Conservation (phyloP, 352 stramenopile species). For the Aphanomyces cochlioides region DNA sequence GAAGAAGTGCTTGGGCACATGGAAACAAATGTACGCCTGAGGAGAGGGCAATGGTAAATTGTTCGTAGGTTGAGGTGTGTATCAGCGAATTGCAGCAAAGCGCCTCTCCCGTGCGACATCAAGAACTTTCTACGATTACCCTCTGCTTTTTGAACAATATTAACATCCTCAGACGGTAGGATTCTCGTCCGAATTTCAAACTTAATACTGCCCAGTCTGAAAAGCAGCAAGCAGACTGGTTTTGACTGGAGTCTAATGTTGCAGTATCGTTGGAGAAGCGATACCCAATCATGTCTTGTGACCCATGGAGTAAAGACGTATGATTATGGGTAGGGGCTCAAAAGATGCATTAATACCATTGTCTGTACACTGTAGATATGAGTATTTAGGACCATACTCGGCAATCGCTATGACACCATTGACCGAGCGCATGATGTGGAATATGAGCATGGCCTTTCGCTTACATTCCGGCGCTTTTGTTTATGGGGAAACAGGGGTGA, state of each 20-base stretch:
- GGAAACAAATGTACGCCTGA: background rate
- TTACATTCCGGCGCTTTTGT: constrained; percentile 51
- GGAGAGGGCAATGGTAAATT: too few species aligned
- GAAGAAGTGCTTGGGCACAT: background rate
- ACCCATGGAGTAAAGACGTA: constrained; percentile 58
- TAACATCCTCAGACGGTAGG: constrained; percentile 6
- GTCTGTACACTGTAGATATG: constrained; percentile 18
- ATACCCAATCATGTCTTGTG: constrained; percentile 51
- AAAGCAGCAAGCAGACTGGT: background rate
- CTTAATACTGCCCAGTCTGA: constrained; percentile 32
- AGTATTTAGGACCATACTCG: constrained; percentile 47
- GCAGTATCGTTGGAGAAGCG: constrained; percentile 57
- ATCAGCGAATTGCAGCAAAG: background rate
- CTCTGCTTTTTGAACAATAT: constrained; percentile 19
- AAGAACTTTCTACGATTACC: constrained; percentile 8
- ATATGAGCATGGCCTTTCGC: constrained; percentile 52
- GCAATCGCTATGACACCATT: constrained; percentile 52
- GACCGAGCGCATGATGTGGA: constrained; percentile 52
- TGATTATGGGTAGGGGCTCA: constrained; percentile 49
- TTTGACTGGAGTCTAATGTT: constrained; percentile 64
- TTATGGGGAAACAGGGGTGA: constrained; percentile 33
- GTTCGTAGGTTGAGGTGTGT: constrained; percentile 7
- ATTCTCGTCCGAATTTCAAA: constrained; percentile 16
- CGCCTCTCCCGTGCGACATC: background rate
- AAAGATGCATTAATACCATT: background rate